A percentile compares a stretch with the other conserved stretches of the same genome.
phyloP scores from a whole-genome alignment of 139 green algal genomes.

The Chlamydomonas schloesseri region DNA sequence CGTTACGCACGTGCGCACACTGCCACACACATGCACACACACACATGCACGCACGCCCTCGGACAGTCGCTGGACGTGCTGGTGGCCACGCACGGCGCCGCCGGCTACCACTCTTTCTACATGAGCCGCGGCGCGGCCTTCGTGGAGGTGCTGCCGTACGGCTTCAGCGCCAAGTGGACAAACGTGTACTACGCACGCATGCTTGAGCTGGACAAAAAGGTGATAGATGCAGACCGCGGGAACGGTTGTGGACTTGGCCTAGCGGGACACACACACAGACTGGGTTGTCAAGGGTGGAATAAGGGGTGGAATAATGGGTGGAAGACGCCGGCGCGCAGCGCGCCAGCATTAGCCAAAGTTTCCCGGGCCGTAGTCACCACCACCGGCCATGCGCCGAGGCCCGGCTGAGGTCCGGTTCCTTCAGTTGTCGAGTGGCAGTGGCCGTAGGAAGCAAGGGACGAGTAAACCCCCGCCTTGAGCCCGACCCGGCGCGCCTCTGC shows the following conservation, averaged over 20 bases:
- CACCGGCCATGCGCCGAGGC: neutral
- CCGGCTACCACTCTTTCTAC: conserved; percentile 18
- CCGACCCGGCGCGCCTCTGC: too few relatives aligned
- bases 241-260: neutral
- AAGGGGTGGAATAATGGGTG: too few relatives aligned
- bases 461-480: too few relatives aligned
- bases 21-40: too few relatives aligned
- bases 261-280: neutral
- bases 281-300: neutral
- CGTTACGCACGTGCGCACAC: too few relatives aligned
- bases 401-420: too few relatives aligned
- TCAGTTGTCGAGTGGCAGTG: too few relatives aligned
- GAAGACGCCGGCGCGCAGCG: too few relatives aligned
- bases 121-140: neutral
- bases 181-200: conserved; percentile 17
- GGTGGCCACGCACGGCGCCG: conserved; percentile 23
- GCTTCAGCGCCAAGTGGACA: neutral
- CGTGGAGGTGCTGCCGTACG: neutral
- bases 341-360: neutral
- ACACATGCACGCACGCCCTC: too few relatives aligned
- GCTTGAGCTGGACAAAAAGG: conserved; percentile 18
- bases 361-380: neutral
- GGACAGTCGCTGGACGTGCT: neutral
- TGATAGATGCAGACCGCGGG: neutral
- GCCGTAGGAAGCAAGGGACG: too few relatives aligned